Base-by-base conservation (phyloP, 140 eudicot genomes). In the Anethum foeniculum region DNA sequence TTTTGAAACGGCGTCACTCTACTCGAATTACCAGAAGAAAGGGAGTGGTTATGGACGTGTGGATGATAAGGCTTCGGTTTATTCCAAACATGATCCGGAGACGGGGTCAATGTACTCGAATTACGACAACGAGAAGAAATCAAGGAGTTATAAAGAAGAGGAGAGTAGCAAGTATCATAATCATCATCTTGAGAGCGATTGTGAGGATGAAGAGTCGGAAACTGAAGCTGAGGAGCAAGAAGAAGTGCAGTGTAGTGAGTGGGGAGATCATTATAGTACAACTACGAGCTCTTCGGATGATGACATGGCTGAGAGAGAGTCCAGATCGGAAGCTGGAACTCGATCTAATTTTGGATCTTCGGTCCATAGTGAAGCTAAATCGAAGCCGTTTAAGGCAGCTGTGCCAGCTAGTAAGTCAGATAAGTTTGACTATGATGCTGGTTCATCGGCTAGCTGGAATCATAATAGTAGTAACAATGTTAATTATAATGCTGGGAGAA, bases 161-260 rank as follows among this genome's bases (percentile, higher is more conserved):
- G 69, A 25, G 69, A 25, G 69, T 25, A 62, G 69, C 3, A 25
- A 83, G 28, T 19, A 23, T 18, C 71, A 60, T 0, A 68, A n/a
- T n/a, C 75, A 83, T 48, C 80, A 82, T 19, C 58, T 80, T 32
- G 87, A 89, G 49, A 81, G 43, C 23, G 79, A 75, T 14, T 4
- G 13, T 76, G 36, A 71, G 27, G 51, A 36, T 0, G 28, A 84
- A 19, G 87, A 82, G 15, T 84, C 60, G 0, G 89, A 85, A 41
- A 85, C 77, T 44, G 95, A 85, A 81, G 83, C 83, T 6, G 98
- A 93, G 9, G 98, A 93, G 82, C 83, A 89, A 64, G 97, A 92
- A 71, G 97, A 95, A 79, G 95, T 95, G 13, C 91, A 89, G 76
- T 95, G 97, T 80, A 90, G 99, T 51, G 97, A 92, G 74, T 95